Evolutionary conservation across 345 rosid species (phyloP), one percentile per base, ranked within the genome.

Genomic region (Lepidium didymum): DNA sequence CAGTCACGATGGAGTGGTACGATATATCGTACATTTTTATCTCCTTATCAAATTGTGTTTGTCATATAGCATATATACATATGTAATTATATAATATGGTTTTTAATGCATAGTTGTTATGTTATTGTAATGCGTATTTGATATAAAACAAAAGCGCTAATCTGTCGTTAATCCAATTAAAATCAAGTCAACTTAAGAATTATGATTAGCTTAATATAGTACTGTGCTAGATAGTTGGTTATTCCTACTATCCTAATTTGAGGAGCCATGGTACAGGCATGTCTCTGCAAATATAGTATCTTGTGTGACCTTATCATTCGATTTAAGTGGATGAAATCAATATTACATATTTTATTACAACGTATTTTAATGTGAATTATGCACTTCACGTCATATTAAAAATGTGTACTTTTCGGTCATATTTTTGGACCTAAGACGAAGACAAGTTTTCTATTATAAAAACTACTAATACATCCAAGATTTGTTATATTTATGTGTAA

Each of bases 1-100:
- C 61, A 61, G 57, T 74, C 78, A 67, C 8, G 68, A 44, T 74
- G 63, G 68, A 74, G 64, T 67, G 63, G 69, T 74, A 74, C 73
- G 57, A 74, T 33, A 74, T 53, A 67, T 67, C 63, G 68, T 67
- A 74, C 68, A 60, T 44, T 52, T 74, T 1, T 74, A 29, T 27
- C 42, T 29, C 31, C 18, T 59, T 68, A 60, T 74, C 77, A 60
- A 67, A 15, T 67, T 57, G 27, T 15, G 8, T 50, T 35, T 52
- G 9, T 53, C 1, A 15, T 36, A 45, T 55, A 27, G 31, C 0
- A 52, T 0, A n/a, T n/a, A 25, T 16, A 4, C n/a, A 2, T 19
- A 19, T 19, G 21, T 19, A 19, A 19, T 19, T 0, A n/a, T n/a
- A 25, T 16, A 4, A 8, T 46, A 40, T 31, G 11, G 2, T 51